These are phyloP conservation scores for Lagerstroemia speciosa DNA, from an alignment of 345 rosid species.

Conservation along the genomic window DNA sequence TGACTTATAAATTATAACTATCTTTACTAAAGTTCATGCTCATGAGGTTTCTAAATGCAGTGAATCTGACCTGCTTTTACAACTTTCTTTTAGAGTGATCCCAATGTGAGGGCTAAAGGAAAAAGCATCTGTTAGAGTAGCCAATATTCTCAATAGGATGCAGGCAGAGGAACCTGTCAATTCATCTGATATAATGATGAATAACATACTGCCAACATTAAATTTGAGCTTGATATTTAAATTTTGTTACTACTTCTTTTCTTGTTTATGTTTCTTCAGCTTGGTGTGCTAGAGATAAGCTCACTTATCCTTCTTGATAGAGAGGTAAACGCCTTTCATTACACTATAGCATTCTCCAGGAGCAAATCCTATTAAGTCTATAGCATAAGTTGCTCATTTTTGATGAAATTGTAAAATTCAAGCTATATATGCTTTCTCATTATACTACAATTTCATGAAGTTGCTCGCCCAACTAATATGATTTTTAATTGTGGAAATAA, in stretches of 20 bases:
- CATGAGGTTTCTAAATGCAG: neutral
- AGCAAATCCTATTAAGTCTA: neutral
- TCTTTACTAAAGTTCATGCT: neutral
- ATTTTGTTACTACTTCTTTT: conserved; percentile 3
- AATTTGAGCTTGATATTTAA: neutral
- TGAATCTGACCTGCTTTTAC: neutral
- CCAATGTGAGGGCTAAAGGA: conserved; percentile 92
- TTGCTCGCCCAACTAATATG: neutral
- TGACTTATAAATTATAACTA: neutral
- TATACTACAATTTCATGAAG: neutral
- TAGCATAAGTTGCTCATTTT: neutral
- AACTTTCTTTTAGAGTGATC: conserved; percentile 89
- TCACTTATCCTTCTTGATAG: conserved; percentile 80
- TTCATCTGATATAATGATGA: conserved; percentile 57
- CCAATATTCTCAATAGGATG: conserved; percentile 78
- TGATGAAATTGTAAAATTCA: neutral
- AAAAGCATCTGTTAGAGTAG: conserved; percentile 84
- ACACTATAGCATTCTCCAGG: neutral
- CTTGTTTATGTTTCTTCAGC: conserved; percentile 33
- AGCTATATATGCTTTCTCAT: neutral
- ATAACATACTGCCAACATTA: neutral
- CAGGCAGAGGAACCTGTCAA: conserved; percentile 87
- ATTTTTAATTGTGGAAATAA: neutral
- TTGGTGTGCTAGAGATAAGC: conserved; percentile 69
- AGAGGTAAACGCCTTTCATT: conserved; percentile 45